Base-by-base conservation (phyloP, 225 moss, liverwort and hornwort species). In the Sphagnum contortum region DNA sequence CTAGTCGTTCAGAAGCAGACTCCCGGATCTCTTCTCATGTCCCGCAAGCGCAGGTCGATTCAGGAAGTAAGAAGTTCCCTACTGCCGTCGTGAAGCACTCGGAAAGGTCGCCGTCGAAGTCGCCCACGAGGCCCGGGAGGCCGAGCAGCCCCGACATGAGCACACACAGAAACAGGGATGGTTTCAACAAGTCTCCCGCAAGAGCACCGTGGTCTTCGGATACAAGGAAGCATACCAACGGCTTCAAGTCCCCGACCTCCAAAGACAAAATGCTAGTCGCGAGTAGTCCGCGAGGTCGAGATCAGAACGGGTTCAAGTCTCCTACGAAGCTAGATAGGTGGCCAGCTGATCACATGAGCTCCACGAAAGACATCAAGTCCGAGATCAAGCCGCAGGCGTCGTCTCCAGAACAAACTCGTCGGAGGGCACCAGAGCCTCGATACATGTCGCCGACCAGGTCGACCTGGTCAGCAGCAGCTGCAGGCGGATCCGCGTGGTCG, bases 191-290 rank as follows among this genome's bases (percentile, higher is more conserved):
- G 56, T 66, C 66, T 6, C 66, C 66, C 5, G 57, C 55, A 12
- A 55, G 66, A 44, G 55, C 56, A 48, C 66, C 66, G 11, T 66
- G 66, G 66, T 66, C 66, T 5, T 47, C 55, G 10, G 66, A 55
- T 52, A 66, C 66, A 48, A 66, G 56, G 66, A 51, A 56, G n/a
- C 55, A 66, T 11, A 55, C 55, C 44, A 55, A 57, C 52, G 55
- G 55, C 1, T 66, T 55, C 56, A 66, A 66, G 56, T 66, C 66
- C 11, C 66, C 66, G 4, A 66, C 66, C 54, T 29, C 53, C 66
- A 8, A 66, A 57, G 11, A 46, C 54, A 46, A 6, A 12, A 46
- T 54, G 46, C 8, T 8, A 44, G 11, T 55, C 52, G 56, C 46
- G 8, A 48, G 9, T 8, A 14, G 65, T 45, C 44, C 55, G 5